Conservation (phyloP, 2,329 filamentous ascomycete genomes). For the Stemphylium beticola region DNA sequence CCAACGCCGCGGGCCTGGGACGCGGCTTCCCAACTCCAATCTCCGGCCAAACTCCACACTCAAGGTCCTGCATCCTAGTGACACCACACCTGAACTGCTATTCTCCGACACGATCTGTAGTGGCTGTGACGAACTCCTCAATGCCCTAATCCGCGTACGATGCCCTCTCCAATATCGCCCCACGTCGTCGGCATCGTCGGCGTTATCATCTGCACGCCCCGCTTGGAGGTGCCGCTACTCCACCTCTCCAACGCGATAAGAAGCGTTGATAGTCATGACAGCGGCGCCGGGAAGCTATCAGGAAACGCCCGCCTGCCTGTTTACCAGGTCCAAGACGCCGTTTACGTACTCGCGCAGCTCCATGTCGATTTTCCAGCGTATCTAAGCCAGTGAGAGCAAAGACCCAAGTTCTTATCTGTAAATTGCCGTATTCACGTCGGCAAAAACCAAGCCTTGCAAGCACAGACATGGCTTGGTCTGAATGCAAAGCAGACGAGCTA, state of each 20-base stretch:
- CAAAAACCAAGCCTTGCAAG: not conserved
- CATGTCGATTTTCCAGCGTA: not conserved
- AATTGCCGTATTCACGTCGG: not conserved
- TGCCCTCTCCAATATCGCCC: not conserved
- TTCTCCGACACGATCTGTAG: too few relatives aligned
- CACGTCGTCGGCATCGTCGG: not conserved
- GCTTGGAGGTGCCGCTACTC: not conserved
- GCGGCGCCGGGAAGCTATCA: not conserved
- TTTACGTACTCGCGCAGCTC: slow-evolving; percentile 2
- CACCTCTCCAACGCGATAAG: slow-evolving; percentile 9
- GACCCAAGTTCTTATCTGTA: slow-evolving; percentile 4
- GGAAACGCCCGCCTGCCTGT: not conserved
- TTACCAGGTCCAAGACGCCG: not conserved
- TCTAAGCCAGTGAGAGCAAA: slow-evolving; percentile 2
- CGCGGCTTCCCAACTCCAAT: too few relatives aligned
- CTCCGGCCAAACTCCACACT: not conserved
- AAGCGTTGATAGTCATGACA: not conserved
- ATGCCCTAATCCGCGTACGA: not conserved
- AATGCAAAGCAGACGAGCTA: not conserved
- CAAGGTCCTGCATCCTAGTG: too few relatives aligned
- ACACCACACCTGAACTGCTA: too few relatives aligned
- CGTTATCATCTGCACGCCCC: slow-evolving; percentile 3
- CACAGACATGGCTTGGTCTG: not conserved
- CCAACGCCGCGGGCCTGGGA: too few relatives aligned
- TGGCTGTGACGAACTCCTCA: not conserved